Evolutionary conservation across 2,329 filamentous ascomycete species (phyloP), one percentile per base, ranked within the genome.

Genomic region (Tolypocladium ophioglossoides): DNA sequence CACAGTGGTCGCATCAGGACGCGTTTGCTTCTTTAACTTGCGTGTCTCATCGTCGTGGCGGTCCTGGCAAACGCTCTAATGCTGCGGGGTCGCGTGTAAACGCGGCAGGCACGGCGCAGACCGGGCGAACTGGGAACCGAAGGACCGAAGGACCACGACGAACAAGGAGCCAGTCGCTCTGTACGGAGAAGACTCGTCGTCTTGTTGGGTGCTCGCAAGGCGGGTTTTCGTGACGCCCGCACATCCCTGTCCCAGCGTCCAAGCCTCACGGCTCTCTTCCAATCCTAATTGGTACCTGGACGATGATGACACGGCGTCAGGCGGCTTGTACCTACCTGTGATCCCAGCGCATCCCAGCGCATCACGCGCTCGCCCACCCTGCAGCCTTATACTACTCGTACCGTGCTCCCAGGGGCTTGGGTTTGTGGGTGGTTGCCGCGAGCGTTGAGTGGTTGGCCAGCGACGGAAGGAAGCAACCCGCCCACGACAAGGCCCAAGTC

Each of bases 361-460:
- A 44, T 51, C 39, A 39, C 39, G 50, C 27, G 40, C 32, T 30
- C 46, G 38, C 18, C 14, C 38, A 22, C 52, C 37, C 44, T 54
- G 50, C 54, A 56, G 56, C 54, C 56, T 56, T 56, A 52, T 38
- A n/a, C n/a, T 46, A 46, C 40, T 7, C 20, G 22, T 32, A 11
- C 44, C 48, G 35, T 27, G 32, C 47, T 52, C 49, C 52, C 54
- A 44, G 41, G 18, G 39, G 39, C n/a, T 35, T 51, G 52, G 51
- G 35, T 50, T 47, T 16, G 16, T 27, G 22, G 16, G 20, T 18
- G 38, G 38, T n/a, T 39, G 38, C n/a, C 38, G 37, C 37, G 18
- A 18, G 6, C n/a, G 9, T 20, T 10, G 38, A n/a, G 7, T n/a
- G 37, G 16, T 41, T 41, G 40, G 4, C 40, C 20, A 24, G 24